phyloP scores from a whole-genome alignment of 768 basidiomycete genomes.

The Boletales sp. region DNA sequence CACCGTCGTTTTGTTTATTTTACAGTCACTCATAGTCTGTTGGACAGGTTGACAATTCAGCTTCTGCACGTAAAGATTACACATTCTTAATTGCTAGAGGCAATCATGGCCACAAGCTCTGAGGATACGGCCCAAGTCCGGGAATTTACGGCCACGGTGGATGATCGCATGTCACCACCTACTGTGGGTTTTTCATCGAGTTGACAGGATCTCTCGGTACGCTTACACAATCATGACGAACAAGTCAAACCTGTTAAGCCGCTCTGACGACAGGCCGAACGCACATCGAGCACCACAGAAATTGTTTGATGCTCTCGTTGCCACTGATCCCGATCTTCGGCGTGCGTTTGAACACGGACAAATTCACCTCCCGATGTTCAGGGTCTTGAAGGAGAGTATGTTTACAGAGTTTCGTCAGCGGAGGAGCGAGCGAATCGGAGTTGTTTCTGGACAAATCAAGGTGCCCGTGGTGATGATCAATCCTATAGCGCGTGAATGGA shows the following conservation, averaged over 20 bases:
- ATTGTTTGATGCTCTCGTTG: slow-evolving; percentile 8
- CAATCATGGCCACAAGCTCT: neutral
- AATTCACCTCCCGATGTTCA: slow-evolving; percentile 17
- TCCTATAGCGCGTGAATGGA: slow-evolving; percentile 9
- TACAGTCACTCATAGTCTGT: neutral
- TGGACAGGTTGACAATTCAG: slow-evolving; percentile 5
- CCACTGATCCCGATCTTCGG: neutral
- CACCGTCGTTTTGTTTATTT: neutral
- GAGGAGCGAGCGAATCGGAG: slow-evolving; percentile 1
- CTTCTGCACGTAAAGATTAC: slow-evolving; percentile 1
- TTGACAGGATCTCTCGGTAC: slow-evolving; percentile 8
- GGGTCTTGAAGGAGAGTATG: slow-evolving; percentile 15
- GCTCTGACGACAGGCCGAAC: slow-evolving; percentile 2
- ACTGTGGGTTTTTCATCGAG: slow-evolving; percentile 18
- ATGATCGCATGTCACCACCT: slow-evolving; percentile 3
- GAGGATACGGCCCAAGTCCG: slow-evolving; percentile 5
- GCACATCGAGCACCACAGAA: neutral
- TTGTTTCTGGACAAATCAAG: slow-evolving; percentile 11
- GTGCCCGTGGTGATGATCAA: slow-evolving; percentile 10
- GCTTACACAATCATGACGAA: neutral
- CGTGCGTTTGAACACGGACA: neutral
- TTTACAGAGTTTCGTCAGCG: slow-evolving; percentile 17
- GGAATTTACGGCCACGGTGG: slow-evolving; percentile 10
- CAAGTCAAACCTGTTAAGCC: neutral
- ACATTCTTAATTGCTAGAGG: slow-evolving; percentile 8